A percentile compares a stretch with the other conserved stretches of the same genome.
phyloP scores from a whole-genome alignment of 148 eudicot genomes.

The Linanthus parryae region DNA sequence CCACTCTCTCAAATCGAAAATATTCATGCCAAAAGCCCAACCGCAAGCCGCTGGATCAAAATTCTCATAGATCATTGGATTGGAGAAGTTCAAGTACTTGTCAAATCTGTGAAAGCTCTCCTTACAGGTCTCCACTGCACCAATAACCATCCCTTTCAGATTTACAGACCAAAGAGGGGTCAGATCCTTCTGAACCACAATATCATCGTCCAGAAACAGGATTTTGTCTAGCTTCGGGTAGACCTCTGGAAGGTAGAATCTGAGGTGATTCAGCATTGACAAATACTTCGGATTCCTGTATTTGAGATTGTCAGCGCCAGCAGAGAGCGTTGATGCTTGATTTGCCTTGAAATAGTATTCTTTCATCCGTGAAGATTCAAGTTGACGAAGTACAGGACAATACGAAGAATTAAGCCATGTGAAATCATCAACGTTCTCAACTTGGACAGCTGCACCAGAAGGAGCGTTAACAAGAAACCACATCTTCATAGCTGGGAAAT shows the following conservation, averaged over 20 bases:
- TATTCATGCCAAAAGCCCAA: conserved; percentile 99
- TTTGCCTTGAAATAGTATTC: conserved; percentile 94
- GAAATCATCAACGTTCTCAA: conserved; percentile 82
- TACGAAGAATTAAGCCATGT: conserved; percentile 95
- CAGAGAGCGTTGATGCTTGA: conserved; percentile 55
- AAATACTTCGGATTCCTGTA: conserved; percentile 95
- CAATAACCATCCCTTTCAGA: conserved; percentile 94
- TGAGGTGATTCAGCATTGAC: conserved; percentile 97
- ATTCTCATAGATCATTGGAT: conserved; percentile 77
- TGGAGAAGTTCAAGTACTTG: conserved; percentile 92
- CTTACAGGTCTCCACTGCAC: conserved; percentile 98
- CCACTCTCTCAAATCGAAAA: conserved; percentile 94
- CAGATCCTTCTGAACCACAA: conserved; percentile 95
- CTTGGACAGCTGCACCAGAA: conserved; percentile 53
- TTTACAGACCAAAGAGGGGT: conserved; percentile 87
- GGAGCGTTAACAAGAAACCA: conserved; percentile 91
- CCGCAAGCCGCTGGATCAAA: conserved; percentile 96
- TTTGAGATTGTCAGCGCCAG: conserved; percentile 86
- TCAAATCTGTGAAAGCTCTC: conserved; percentile 98
- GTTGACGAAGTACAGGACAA: conserved; percentile 94
- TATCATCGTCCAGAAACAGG: conserved; percentile 89
- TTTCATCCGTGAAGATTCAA: conserved; percentile 84
- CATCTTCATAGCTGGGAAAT: conserved; percentile 93
- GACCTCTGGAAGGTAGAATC: conserved; percentile 98
- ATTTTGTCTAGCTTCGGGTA: conserved; percentile 87